phyloP scores from a whole-genome alignment of 192 early-diverging fungal species.

The Umbelopsis sp. region DNA sequence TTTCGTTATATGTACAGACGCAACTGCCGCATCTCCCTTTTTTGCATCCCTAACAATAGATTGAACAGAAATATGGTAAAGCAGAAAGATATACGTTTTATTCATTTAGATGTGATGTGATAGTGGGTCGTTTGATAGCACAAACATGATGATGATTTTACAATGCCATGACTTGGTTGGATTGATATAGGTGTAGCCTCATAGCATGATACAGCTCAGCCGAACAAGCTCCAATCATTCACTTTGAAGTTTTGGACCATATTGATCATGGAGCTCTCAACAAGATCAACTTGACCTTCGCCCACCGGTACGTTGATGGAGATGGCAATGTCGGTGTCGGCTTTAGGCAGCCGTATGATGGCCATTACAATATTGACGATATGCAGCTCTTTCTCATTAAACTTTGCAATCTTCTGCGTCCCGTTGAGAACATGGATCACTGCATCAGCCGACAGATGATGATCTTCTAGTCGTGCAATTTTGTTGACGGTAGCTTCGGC shows the following conservation, averaged over 20 bases:
- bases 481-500: constrained; percentile 40
- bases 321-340: constrained; percentile 76
- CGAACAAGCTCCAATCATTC: constrained; percentile 65
- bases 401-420: constrained; percentile 76
- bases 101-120: too few species aligned
- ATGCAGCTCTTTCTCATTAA: constrained; percentile 70
- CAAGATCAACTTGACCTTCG: constrained; percentile 49
- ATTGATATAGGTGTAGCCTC: too few species aligned
- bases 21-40: too few species aligned
- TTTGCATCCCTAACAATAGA: neutral
- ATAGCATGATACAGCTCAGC: neutral
- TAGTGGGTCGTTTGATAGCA: too few species aligned
- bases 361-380: constrained; percentile 69
- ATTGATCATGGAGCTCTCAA: constrained; percentile 45
- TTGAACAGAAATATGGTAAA: neutral
- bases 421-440: constrained; percentile 57
- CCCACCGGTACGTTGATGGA: constrained; percentile 72
- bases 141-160: too few species aligned
- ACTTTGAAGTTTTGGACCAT: constrained; percentile 49
- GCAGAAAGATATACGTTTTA: too few species aligned
- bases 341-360: constrained; percentile 67
- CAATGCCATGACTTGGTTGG: too few species aligned
- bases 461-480: constrained; percentile 38
- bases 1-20: too few species aligned
- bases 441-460: too few species aligned